Evolutionary conservation across 768 basidiomycete genomes (phyloP).

Genomic region (Psilocybe subaeruginosa): DNA sequence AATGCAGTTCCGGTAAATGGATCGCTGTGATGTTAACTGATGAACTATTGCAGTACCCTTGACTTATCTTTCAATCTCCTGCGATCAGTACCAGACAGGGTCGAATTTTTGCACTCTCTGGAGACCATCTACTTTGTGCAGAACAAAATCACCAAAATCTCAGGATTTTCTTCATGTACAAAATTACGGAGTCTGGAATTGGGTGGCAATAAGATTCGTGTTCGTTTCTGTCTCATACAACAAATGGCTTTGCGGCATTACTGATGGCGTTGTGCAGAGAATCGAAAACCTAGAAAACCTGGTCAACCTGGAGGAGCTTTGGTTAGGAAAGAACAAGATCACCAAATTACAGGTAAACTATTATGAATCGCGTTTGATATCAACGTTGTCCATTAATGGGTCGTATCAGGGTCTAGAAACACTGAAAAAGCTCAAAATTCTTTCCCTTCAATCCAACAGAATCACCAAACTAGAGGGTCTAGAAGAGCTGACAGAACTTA

Average conservation of each 20-base stretch:
- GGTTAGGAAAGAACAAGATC: slow-evolving; percentile 99
- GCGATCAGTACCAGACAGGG: slow-evolving; percentile 64
- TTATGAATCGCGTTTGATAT: background rate
- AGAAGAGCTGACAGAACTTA: slow-evolving; percentile 70
- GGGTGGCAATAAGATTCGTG: slow-evolving; percentile 91
- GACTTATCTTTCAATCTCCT: slow-evolving; percentile 97
- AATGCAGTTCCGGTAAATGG: background rate
- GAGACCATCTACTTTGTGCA: slow-evolving; percentile 92
- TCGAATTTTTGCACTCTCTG: slow-evolving; percentile 62
- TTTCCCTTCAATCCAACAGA: slow-evolving; percentile 93
- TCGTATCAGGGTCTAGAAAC: slow-evolving; percentile 61
- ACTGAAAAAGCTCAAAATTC: slow-evolving; percentile 76
- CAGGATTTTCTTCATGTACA: slow-evolving; percentile 54
- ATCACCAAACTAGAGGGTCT: slow-evolving; percentile 87
- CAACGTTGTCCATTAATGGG: background rate
- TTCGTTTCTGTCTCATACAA: slow-evolving; percentile 38
- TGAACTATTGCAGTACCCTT: slow-evolving; percentile 57
- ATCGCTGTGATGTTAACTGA: background rate
- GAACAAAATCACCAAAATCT: slow-evolving; percentile 87
- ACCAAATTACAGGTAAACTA: slow-evolving; percentile 74
- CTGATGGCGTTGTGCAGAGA: slow-evolving; percentile 46
- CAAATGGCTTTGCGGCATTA: background rate
- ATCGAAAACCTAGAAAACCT: slow-evolving; percentile 87
- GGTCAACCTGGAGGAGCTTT: slow-evolving; percentile 87
- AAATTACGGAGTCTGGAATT: slow-evolving; percentile 85